phyloP scores from a whole-genome alignment of 768 basidiomycete species.

The Pulveroboletus sp. region DNA sequence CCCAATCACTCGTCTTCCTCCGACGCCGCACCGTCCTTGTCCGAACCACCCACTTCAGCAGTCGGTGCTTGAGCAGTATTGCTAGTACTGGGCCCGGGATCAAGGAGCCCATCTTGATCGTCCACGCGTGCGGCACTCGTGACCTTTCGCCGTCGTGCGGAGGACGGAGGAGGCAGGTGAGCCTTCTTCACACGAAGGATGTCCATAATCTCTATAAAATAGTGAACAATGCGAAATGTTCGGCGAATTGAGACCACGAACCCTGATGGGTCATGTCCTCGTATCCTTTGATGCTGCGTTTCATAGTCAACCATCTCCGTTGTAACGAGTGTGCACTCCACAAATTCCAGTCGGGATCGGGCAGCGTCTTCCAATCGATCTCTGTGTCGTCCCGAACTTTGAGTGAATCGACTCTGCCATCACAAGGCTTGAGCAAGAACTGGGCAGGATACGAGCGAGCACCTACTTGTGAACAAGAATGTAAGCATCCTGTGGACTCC shows the following conservation, averaged over 20 bases:
- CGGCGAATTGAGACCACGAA: conserved; percentile 28
- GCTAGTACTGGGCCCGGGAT: conserved; percentile 11
- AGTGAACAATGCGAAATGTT: conserved; percentile 7
- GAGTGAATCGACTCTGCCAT: conserved; percentile 64
- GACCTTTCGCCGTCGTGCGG: conserved; percentile 47
- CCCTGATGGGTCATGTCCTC: conserved; percentile 83
- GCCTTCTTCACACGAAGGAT: conserved; percentile 75
- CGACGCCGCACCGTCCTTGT: conserved; percentile 15
- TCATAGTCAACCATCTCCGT: conserved; percentile 79
- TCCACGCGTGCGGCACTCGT: conserved; percentile 49
- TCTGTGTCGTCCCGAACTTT: conserved; percentile 78
- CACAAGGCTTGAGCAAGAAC: background rate
- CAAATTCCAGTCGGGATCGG: conserved; percentile 75
- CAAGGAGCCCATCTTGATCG: conserved; percentile 36
- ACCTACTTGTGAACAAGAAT: conserved; percentile 77
- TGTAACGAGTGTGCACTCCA: conserved; percentile 83
- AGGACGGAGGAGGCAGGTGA: conserved; percentile 42
- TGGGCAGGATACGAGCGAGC: background rate
- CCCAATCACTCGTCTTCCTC: conserved; percentile 14
- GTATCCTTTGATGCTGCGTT: conserved; percentile 68
- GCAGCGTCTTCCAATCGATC: conserved; percentile 78
- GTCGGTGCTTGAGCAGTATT: conserved; percentile 28
- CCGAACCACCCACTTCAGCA: conserved; percentile 13
- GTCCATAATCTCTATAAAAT: conserved; percentile 69
- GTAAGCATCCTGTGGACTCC: conserved; percentile 74